Conservation (phyloP, 345 rosid species). For the Heritiera fomes region DNA sequence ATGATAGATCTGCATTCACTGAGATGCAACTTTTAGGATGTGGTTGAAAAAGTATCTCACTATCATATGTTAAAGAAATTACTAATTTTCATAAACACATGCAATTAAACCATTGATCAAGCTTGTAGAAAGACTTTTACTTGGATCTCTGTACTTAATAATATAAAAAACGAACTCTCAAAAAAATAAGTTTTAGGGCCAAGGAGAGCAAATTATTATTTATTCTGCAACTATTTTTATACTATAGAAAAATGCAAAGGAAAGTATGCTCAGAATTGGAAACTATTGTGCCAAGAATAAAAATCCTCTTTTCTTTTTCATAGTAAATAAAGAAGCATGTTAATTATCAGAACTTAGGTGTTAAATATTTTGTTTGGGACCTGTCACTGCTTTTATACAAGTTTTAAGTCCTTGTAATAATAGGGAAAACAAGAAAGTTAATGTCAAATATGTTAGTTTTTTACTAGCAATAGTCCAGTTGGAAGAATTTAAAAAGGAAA, state of each 20-base stretch:
- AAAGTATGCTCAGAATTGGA: neutral
- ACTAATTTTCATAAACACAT: neutral
- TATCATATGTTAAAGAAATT: neutral
- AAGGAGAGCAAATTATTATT: neutral
- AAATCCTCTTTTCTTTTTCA: neutral
- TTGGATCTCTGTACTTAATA: neutral
- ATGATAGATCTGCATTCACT: conserved; percentile 53
- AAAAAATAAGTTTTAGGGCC: neutral
- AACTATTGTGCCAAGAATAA: neutral
- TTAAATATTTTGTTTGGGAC: too few species aligned
- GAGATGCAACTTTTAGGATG: neutral
- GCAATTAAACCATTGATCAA: neutral
- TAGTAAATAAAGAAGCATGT: neutral
- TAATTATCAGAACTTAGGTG: too few species aligned
- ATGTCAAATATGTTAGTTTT: neutral
- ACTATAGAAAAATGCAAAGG: neutral
- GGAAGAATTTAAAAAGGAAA: neutral
- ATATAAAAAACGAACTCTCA: neutral
- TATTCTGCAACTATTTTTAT: neutral
- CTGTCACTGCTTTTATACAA: neutral
- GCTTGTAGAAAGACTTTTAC: neutral
- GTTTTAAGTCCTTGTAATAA: neutral
- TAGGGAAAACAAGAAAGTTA: neutral
- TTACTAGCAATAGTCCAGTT: neutral
- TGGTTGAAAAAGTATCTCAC: neutral